phyloP scores from a whole-genome alignment of 768 basidiomycete genomes.

The Rhodotorula diobovata region DNA sequence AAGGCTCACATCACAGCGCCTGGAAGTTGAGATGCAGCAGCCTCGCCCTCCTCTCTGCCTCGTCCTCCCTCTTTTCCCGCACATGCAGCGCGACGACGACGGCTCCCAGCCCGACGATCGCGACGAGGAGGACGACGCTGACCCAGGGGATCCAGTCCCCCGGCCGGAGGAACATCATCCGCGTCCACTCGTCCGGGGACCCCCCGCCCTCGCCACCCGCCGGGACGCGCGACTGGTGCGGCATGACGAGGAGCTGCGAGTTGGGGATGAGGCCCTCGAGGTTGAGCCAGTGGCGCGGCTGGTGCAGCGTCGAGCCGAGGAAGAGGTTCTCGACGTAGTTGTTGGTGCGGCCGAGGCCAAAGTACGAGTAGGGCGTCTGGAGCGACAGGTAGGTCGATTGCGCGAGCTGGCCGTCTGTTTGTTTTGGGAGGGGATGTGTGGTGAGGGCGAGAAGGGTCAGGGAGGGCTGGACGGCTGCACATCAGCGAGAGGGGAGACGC shows the following conservation, averaged over 20 bases:
- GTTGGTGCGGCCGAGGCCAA: constrained; percentile 94
- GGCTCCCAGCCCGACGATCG: constrained; percentile 66
- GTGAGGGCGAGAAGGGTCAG: too few relatives aligned
- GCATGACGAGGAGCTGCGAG: constrained; percentile 90
- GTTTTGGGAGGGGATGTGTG: too few relatives aligned
- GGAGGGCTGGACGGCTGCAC: too few relatives aligned
- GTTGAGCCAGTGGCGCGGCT: constrained; percentile 67
- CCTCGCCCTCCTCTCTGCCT: constrained; percentile 75
- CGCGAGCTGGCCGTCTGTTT: constrained; percentile 78
- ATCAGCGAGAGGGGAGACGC: constrained; percentile 28
- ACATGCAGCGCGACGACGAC: constrained; percentile 83
- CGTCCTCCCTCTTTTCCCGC: constrained; percentile 94
- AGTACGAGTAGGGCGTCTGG: constrained; percentile 86
- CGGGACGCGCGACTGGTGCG: constrained; percentile 52
- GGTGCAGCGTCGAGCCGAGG: constrained; percentile 80
- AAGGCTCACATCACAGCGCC: constrained; percentile 59
- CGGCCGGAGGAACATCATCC: constrained; percentile 82
- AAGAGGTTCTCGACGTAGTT: constrained; percentile 99
- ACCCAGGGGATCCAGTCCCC: constrained; percentile 99
- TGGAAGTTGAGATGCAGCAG: constrained; percentile 98
- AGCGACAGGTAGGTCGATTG: constrained; percentile 89
- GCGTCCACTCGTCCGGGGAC: constrained; percentile 60
- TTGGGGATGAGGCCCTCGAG: constrained; percentile 98
- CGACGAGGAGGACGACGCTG: constrained; percentile 73
- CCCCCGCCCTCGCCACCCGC: constrained; percentile 44